A percentile compares a stretch with the other conserved stretches of the same genome.
Conservation (phyloP, 2,329 filamentous ascomycete species). For the Aciculosporium take region DNA sequence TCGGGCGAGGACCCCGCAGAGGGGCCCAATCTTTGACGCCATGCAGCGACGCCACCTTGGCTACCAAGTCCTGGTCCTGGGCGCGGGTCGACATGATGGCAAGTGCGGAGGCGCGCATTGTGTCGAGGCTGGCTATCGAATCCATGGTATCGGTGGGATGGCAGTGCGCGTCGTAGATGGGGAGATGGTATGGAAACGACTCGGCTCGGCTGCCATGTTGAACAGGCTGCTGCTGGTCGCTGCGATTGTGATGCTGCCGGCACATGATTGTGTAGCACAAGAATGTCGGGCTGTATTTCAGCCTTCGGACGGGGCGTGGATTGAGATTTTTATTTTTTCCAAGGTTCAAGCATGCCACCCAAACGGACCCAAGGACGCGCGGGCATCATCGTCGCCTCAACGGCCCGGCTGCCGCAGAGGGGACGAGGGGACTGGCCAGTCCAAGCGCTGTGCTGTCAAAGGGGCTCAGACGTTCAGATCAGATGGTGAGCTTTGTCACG, state of each 20-base stretch:
- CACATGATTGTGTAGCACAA: constrained; percentile 1
- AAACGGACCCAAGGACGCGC: too few species aligned
- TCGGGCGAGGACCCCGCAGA: not conserved
- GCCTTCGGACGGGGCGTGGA: not conserved
- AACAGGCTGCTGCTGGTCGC: not conserved
- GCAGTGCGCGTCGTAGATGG: constrained; percentile 67
- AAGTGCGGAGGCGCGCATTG: constrained; percentile 51
- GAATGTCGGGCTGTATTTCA: too few species aligned
- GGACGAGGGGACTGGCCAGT: too few species aligned
- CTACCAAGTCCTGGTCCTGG: constrained; percentile 63
- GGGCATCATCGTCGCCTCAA: too few species aligned
- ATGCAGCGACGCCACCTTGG: constrained; percentile 42
- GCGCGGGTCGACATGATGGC: constrained; percentile 66
- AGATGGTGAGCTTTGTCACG: too few species aligned
- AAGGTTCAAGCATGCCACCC: too few species aligned
- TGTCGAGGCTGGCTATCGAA: constrained; percentile 39
- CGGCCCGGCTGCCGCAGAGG: not conserved
- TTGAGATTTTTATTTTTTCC: not conserved
- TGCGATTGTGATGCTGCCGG: constrained; percentile 1
- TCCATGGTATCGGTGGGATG: constrained; percentile 69
- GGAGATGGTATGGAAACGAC: constrained; percentile 53
- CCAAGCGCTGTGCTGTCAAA: too few species aligned
- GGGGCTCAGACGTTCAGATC: too few species aligned
- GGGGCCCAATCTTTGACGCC: constrained; percentile 22
- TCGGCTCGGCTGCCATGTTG: not conserved